A percentile compares a stretch with the other conserved stretches of the same genome.
Evolutionary conservation across 139 green algal species (phyloP).

Genomic region (Astrephomene gubernaculifera): DNA sequence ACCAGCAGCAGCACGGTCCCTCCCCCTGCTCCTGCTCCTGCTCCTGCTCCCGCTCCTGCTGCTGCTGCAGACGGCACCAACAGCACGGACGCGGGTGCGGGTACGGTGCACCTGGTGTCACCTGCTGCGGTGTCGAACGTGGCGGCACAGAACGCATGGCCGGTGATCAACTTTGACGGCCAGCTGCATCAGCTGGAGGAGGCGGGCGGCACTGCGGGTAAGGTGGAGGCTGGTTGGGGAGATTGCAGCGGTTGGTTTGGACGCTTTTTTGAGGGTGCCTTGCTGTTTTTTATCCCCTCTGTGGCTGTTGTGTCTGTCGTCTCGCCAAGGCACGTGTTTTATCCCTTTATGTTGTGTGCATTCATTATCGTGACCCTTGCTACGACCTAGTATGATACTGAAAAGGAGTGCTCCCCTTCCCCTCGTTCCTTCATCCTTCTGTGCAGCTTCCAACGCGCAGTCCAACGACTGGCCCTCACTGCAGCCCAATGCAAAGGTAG

Average conservation of each 20-base stretch:
- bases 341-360: no score
- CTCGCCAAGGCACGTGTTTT: no score
- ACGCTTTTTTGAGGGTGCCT: no score
- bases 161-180: constrained; percentile 30
- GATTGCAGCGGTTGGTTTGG: no score
- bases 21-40: neutral
- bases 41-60: neutral
- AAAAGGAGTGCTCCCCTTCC: neutral
- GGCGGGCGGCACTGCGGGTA: constrained; percentile 13
- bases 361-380: no score
- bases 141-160: neutral
- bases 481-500: neutral
- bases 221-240: no score
- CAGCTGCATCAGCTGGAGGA: constrained; percentile 33
- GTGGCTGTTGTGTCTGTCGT: no score
- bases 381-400: no score
- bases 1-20: no score
- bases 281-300: no score
- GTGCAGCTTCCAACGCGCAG: neutral
- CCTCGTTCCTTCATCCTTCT: neutral
- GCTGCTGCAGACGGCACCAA: neutral
- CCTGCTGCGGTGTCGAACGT: no score
- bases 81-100: neutral
- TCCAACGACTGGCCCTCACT: constrained; percentile 25
- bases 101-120: neutral